phyloP scores from a whole-genome alignment of 345 rosid genomes.

The Ceriops tagal region DNA sequence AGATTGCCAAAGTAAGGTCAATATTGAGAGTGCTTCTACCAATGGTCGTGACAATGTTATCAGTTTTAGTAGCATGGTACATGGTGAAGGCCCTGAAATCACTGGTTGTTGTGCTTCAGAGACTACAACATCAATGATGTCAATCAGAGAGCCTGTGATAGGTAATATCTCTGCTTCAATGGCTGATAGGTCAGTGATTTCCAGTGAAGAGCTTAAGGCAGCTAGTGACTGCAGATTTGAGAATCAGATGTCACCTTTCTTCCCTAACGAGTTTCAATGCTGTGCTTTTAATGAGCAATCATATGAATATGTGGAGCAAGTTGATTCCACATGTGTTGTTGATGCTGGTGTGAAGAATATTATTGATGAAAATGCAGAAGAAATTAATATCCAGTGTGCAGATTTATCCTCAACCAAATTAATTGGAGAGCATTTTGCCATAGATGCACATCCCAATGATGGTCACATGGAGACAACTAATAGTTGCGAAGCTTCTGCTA shows the following conservation, averaged over 20 bases:
- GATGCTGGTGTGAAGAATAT: not conserved
- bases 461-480: not conserved
- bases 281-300: constrained; percentile 19
- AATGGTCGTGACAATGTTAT: constrained; percentile 18
- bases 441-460: not conserved
- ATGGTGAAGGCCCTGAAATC: constrained; percentile 14
- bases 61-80: constrained; percentile 13
- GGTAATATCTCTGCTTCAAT: not conserved
- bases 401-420: constrained; percentile 11
- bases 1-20: constrained; percentile 24
- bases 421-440: constrained; percentile 4
- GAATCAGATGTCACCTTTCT: constrained; percentile 5
- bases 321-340: constrained; percentile 10
- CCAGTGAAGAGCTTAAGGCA: constrained; percentile 12
- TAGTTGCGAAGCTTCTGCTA: constrained; percentile 1
- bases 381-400: constrained; percentile 6
- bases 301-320: constrained; percentile 25
- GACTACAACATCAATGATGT: not conserved
- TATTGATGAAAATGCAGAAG: constrained; percentile 6
- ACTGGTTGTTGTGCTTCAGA: not conserved
- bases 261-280: constrained; percentile 18
- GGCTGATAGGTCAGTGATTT: not conserved
- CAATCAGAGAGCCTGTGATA: constrained; percentile 6
- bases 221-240: constrained; percentile 12
- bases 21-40: constrained; percentile 19